Percentiles rank a stretch among this genome's conserved stretches.
Evolutionary conservation across 2,329 filamentous ascomycete genomes (phyloP).

Genomic region (Exophiala aquamarina): DNA sequence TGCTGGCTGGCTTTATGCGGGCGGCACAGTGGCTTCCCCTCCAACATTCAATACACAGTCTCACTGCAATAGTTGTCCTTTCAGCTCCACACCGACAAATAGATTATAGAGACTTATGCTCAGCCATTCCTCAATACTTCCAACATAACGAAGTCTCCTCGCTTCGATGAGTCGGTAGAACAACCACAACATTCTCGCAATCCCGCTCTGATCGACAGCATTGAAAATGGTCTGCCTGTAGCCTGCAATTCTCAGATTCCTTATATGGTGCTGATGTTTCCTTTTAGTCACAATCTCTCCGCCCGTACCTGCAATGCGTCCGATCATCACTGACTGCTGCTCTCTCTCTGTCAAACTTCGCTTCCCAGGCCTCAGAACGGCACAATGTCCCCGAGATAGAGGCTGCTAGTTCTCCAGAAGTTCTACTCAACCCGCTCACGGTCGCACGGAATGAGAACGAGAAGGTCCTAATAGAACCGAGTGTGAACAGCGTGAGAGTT

Average conservation of each 20-base stretch:
- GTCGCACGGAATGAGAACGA: slow-evolving; percentile 97
- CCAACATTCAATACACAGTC: too few relatives aligned
- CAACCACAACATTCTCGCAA: too few relatives aligned
- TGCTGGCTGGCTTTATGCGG: too few relatives aligned
- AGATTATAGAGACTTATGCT: too few relatives aligned
- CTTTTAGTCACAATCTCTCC: slow-evolving; percentile 84
- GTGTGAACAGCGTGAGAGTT: slow-evolving; percentile 93
- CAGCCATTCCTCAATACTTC: too few relatives aligned
- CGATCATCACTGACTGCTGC: slow-evolving; percentile 91
- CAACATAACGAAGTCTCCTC: too few relatives aligned
- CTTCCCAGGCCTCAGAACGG: slow-evolving; percentile 91
- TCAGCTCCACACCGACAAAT: too few relatives aligned
- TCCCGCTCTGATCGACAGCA: not conserved
- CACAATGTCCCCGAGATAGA: slow-evolving; percentile 99
- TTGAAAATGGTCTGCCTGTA: slow-evolving; percentile 24
- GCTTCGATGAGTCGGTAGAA: too few relatives aligned
- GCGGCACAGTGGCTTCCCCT: too few relatives aligned
- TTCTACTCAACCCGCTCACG: slow-evolving; percentile 85
- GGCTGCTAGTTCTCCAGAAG: slow-evolving; percentile 87
- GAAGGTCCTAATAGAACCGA: slow-evolving; percentile 91
- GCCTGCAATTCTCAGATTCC: slow-evolving; percentile 1
- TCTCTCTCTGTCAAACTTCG: slow-evolving; percentile 93
- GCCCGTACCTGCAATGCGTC: slow-evolving; percentile 94
- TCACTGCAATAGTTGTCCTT: too few relatives aligned
- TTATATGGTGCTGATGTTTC: slow-evolving; percentile 31